Evolutionary conservation across 2,329 filamentous ascomycete genomes (phyloP).

Genomic region (Colletotrichum echinochloae): DNA sequence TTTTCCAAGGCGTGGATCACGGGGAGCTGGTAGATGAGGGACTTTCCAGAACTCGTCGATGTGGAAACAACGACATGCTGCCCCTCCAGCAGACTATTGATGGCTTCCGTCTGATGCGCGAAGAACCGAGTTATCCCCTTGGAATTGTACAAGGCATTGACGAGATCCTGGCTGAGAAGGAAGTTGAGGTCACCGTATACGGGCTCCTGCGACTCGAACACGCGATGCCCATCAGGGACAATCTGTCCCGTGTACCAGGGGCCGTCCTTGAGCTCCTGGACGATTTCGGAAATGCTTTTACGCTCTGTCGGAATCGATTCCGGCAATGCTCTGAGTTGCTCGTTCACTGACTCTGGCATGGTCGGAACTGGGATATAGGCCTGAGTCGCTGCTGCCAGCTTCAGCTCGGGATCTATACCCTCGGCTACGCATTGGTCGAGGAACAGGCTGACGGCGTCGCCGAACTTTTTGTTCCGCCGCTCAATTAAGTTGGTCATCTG

Average conservation of each 20-base stretch:
- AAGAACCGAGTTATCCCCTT: constrained; percentile 88
- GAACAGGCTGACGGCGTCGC: constrained; percentile 80
- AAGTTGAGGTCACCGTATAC: constrained; percentile 89
- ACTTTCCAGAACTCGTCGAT: constrained; percentile 96
- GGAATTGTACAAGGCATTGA: constrained; percentile 96
- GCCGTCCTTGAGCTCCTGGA: constrained; percentile 83
- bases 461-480: constrained; percentile 88
- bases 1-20: constrained; percentile 88
- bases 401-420: constrained; percentile 74
- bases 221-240: constrained; percentile 90
- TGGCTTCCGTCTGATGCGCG: constrained; percentile 91
- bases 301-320: constrained; percentile 82
- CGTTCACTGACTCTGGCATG: constrained; percentile 51
- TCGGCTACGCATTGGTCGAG: constrained; percentile 78
- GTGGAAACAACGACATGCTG: constrained; percentile 93
- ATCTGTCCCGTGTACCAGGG: constrained; percentile 95
- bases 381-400: constrained; percentile 69
- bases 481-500: constrained; percentile 92
- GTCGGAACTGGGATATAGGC: constrained; percentile 72
- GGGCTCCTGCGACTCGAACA: constrained; percentile 87
- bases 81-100: constrained; percentile 86
- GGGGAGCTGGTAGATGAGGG: constrained; percentile 96
- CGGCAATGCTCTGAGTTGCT: constrained; percentile 65
- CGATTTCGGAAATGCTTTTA: constrained; percentile 84
- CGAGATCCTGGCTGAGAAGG: constrained; percentile 86